phyloP scores from a whole-genome alignment of 176 grass and related monocot genomes.

The Bromus sterilis region DNA sequence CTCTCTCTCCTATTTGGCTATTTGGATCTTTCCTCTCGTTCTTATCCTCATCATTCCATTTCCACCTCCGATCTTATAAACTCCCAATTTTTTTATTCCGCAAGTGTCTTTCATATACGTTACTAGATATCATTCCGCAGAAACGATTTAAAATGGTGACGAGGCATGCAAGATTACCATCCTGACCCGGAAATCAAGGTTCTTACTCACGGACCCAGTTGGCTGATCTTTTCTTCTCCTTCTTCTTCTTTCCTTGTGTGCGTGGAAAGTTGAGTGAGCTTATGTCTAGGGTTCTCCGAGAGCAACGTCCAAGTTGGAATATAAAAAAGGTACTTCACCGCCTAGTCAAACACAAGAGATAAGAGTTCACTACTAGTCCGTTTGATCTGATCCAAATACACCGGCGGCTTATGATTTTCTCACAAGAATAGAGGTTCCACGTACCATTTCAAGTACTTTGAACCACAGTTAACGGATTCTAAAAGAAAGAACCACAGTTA shows the following conservation, averaged over 20 bases:
- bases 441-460: too few relatives aligned
- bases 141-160: neutral
- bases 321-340: neutral
- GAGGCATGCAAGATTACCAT: neutral
- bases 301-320: neutral
- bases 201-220: neutral
- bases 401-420: too few relatives aligned
- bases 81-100: too few relatives aligned
- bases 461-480: too few relatives aligned
- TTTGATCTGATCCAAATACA: too few relatives aligned
- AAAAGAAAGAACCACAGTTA: too few relatives aligned
- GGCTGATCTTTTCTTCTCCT: neutral
- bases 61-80: neutral
- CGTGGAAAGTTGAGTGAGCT: neutral
- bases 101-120: neutral
- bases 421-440: too few relatives aligned
- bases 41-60: conserved; percentile 1
- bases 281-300: neutral
- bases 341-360: too few relatives aligned
- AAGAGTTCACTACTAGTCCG: too few relatives aligned
- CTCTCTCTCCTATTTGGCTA: neutral
- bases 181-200: neutral
- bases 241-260: neutral
- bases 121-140: too few relatives aligned
- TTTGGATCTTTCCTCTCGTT: neutral